Base-by-base conservation (phyloP, 768 basidiomycete genomes). In the Tephrocybe sp. region DNA sequence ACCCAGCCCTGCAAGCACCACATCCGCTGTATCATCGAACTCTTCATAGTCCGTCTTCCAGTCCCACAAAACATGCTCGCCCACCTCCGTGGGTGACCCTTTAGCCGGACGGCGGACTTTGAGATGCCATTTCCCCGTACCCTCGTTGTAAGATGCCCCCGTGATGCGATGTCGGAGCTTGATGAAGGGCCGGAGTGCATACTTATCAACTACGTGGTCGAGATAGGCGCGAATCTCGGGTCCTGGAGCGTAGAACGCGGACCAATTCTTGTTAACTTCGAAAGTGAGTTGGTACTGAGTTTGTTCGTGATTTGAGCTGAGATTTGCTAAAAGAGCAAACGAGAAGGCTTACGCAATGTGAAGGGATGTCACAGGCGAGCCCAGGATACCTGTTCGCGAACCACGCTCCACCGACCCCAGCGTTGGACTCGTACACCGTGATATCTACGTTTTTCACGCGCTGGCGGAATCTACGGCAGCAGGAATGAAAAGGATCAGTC, bases 391-490 rank as follows among this genome's bases (percentile, higher is more conserved):
- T 71, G 49, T 83, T 84, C 8, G 67, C 64, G 55, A 69, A 77
- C 84, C 84, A 87, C 2, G 82, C 77, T 2, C 84, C 84, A 9
- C 84, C 84, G 19, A 87, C 69, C 1, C 75, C 78, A n/a, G 70
- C 64, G 43, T 77, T 73, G 49, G 80, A 78, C 47, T 87, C 84
- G 59, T 83, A 86, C 13, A 85, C 76, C 0, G 72, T 73, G 4
- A 87, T 60, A 16, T 79, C 66, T 12, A 84, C 51, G 52, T 84
- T 83, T 38, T 71, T 70, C 11, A 84, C 66, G 25, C 67, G 69
- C 64, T 82, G 82, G 7, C 73, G 66, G 53, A 83, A 78, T 28
- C 81, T 82, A 38, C 24, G n/a, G n/a, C 22, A 31, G 26, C 16
- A 32, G 49, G 48, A 25, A 36, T n/a, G 11, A 31, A 8, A 18